phyloP scores from a whole-genome alignment of 306 rosid species.

The Trifolium pratense region DNA sequence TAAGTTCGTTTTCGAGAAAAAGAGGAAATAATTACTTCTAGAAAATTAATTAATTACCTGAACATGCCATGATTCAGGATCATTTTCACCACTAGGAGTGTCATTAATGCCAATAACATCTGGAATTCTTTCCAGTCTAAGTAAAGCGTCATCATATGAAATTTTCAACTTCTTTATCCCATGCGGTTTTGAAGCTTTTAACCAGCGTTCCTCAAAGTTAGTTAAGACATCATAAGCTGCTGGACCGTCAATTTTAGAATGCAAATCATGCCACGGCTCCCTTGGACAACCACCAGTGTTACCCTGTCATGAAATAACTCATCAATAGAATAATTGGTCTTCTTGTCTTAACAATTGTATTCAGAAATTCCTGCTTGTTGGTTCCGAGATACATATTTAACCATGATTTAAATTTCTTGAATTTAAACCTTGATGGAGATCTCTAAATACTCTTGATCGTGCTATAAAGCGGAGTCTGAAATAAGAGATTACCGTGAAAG shows the following conservation, averaged over 20 bases:
- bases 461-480: conserved; percentile 38
- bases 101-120: conserved; percentile 73
- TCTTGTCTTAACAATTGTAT: conserved; percentile 13
- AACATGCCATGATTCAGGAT: conserved; percentile 96
- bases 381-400: conserved; percentile 27
- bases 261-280: conserved; percentile 99
- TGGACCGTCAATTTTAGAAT: conserved; percentile 92
- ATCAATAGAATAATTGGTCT: conserved; percentile 32
- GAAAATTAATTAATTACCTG: conserved; percentile 69
- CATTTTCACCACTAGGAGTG: conserved; percentile 54
- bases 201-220: conserved; percentile 97
- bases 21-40: conserved; percentile 7
- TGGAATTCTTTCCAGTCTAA: conserved; percentile 82
- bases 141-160: conserved; percentile 80
- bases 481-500: conserved; percentile 69
- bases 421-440: not conserved
- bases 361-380: conserved; percentile 11
- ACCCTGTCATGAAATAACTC: conserved; percentile 62
- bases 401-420: conserved; percentile 25
- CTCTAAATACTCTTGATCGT: conserved; percentile 29
- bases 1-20: conserved; percentile 22
- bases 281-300: conserved; percentile 83
- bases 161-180: conserved; percentile 83
- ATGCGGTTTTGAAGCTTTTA: conserved; percentile 83
- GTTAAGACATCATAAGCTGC: conserved; percentile 97